Conservation (phyloP, 2,329 filamentous ascomycete genomes). For the Microsporum canis region DNA sequence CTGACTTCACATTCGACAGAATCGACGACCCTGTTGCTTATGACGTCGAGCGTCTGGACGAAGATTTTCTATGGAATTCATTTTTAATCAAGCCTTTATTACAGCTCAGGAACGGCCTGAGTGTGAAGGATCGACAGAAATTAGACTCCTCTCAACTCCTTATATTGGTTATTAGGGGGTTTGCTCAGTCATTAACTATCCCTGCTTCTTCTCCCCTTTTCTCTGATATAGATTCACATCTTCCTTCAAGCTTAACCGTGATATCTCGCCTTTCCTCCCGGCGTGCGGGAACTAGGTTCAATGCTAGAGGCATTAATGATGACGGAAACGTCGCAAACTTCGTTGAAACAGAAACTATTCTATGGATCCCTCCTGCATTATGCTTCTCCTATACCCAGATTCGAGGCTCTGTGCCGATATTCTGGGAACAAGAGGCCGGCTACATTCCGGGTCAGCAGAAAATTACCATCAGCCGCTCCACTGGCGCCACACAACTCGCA, state of each 20-base stretch:
- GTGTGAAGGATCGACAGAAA: slow-evolving; percentile 59
- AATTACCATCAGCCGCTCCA: slow-evolving; percentile 76
- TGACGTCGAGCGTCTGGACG: slow-evolving; percentile 84
- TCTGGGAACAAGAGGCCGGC: slow-evolving; percentile 90
- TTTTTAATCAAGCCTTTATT: slow-evolving; percentile 95
- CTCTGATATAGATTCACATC: slow-evolving; percentile 52
- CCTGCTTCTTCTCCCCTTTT: slow-evolving; percentile 65
- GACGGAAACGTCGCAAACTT: slow-evolving; percentile 97
- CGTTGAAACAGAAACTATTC: slow-evolving; percentile 92
- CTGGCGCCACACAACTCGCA: slow-evolving; percentile 82
- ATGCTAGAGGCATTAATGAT: slow-evolving; percentile 93
- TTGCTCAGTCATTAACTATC: slow-evolving; percentile 76
- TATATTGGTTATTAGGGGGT: slow-evolving; percentile 88
- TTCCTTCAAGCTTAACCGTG: slow-evolving; percentile 74
- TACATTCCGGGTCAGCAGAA: slow-evolving; percentile 88
- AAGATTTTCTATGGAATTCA: slow-evolving; percentile 92
- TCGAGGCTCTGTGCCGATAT: slow-evolving; percentile 84
- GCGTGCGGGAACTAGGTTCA: slow-evolving; percentile 88
- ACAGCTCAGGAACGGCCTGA: slow-evolving; percentile 72
- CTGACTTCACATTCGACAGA: slow-evolving; percentile 32
- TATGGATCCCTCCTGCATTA: slow-evolving; percentile 65
- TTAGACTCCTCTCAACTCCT: slow-evolving; percentile 81
- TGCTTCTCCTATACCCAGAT: slow-evolving; percentile 92
- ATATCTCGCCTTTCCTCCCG: slow-evolving; percentile 86
- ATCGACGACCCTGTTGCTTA: slow-evolving; percentile 66